Conservation (phyloP, 2,329 filamentous ascomycete species). For the Exophiala calicioides region DNA sequence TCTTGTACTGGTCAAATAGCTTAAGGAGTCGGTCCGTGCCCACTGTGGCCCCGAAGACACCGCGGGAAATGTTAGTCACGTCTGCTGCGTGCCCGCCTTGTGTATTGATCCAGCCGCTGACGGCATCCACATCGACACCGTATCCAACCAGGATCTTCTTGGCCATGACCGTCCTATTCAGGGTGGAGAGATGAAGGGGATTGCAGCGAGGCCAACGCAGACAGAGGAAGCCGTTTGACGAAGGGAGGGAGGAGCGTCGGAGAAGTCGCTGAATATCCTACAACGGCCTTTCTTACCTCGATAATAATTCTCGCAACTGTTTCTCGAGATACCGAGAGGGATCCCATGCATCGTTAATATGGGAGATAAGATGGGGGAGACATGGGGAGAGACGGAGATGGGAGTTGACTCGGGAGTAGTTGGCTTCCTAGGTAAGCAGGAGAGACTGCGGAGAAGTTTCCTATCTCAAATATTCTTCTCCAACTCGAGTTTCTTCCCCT, state of each 20-base stretch:
- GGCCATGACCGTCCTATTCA: constrained; percentile 12
- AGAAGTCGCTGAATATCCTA: too few species aligned
- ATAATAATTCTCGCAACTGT: constrained; percentile 2
- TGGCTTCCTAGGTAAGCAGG: too few species aligned
- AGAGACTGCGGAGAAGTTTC: too few species aligned
- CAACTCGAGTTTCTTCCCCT: too few species aligned
- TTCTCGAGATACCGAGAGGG: neutral
- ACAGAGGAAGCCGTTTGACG: too few species aligned
- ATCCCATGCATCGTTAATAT: too few species aligned
- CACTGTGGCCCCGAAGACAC: constrained; percentile 32
- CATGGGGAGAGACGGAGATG: constrained; percentile 8
- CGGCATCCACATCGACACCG: constrained; percentile 27
- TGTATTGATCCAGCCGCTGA: constrained; percentile 42
- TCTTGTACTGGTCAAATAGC: constrained; percentile 44
- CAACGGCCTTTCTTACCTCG: too few species aligned
- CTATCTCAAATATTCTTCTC: neutral
- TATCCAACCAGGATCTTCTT: constrained; percentile 26
- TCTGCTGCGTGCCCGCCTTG: constrained; percentile 39
- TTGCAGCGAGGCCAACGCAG: too few species aligned
- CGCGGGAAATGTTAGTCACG: constrained; percentile 33
- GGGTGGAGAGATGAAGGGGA: too few species aligned
- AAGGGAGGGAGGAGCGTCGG: too few species aligned
- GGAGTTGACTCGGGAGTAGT: too few species aligned
- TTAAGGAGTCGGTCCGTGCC: constrained; percentile 38
- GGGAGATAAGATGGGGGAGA: too few species aligned